Percentiles rank a stretch among this genome's conserved stretches.
These are phyloP conservation scores for Talaromyces adpressus DNA, from an alignment of 495 filamentous ascomycete genomes.

Conservation along the genomic window DNA sequence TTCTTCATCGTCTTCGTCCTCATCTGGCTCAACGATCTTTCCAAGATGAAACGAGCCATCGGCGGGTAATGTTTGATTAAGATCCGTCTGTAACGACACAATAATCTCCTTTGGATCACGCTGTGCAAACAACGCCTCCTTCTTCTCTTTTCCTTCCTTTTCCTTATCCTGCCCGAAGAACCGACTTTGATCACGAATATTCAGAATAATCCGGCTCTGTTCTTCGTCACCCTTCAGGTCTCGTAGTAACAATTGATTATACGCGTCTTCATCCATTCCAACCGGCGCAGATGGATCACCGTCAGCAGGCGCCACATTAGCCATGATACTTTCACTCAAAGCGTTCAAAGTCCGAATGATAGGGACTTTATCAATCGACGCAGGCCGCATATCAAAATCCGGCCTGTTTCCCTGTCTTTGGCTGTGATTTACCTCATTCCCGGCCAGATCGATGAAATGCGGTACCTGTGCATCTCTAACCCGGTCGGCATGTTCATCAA, in stretches of 20 bases:
- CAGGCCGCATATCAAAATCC: conserved; percentile 80
- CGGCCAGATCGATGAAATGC: conserved; percentile 83
- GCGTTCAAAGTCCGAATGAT: conserved; percentile 82
- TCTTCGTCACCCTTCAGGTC: conserved; percentile 72
- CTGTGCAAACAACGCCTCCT: conserved; percentile 48
- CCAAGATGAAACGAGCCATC: conserved; percentile 50
- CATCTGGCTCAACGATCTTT: conserved; percentile 50
- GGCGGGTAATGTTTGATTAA: conserved; percentile 41
- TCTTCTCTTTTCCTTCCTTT: conserved; percentile 48
- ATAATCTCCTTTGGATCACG: conserved; percentile 65
- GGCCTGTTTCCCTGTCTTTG: conserved; percentile 73
- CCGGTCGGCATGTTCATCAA: conserved; percentile 49
- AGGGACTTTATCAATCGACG: conserved; percentile 56
- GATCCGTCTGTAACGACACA: conserved; percentile 50
- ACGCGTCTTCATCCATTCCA: conserved; percentile 70
- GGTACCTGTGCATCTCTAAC: conserved; percentile 61
- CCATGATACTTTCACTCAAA: conserved; percentile 85
- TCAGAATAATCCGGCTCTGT: conserved; percentile 70
- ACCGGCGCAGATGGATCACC: conserved; percentile 52
- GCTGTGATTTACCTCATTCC: conserved; percentile 86
- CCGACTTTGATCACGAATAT: conserved; percentile 74
- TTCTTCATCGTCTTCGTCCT: conserved; percentile 48
- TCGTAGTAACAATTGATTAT: conserved; percentile 64
- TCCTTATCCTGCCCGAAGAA: conserved; percentile 65
- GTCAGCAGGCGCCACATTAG: conserved; percentile 73